phyloP scores from a whole-genome alignment of 2,329 filamentous ascomycete species.

The Harringtonia lauricola region DNA sequence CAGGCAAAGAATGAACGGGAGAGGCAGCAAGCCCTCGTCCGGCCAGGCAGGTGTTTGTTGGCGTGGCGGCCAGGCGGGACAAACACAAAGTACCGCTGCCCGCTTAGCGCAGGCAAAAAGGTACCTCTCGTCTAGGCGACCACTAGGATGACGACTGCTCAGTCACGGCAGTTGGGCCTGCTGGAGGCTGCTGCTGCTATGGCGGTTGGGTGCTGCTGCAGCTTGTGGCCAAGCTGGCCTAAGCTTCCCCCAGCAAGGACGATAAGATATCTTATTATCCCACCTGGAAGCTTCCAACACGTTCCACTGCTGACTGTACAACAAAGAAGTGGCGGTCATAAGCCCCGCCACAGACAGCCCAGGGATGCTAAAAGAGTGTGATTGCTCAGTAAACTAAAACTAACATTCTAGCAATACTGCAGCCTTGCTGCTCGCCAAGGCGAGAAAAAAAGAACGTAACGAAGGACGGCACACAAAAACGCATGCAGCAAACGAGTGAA shows the following conservation, averaged over 20 bases:
- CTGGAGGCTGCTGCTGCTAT: background rate
- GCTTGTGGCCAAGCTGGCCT: slow-evolving; percentile 4
- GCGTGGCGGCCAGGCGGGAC: slow-evolving; percentile 1
- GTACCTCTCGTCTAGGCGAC: slow-evolving; percentile 16
- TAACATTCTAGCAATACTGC: too few relatives aligned
- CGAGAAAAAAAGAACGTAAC: too few relatives aligned
- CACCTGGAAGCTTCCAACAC: slow-evolving; percentile 13
- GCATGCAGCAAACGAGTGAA: too few relatives aligned
- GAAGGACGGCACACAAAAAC: too few relatives aligned
- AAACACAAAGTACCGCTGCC: slow-evolving; percentile 2
- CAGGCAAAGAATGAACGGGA: slow-evolving; percentile 2
- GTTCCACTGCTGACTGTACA: slow-evolving; percentile 14
- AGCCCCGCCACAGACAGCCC: too few relatives aligned
- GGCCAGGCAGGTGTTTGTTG: background rate
- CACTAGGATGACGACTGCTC: slow-evolving; percentile 20
- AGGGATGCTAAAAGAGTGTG: too few relatives aligned
- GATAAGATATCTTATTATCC: background rate
- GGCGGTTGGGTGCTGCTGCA: too few relatives aligned
- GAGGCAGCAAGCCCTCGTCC: slow-evolving; percentile 4
- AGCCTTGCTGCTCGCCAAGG: too few relatives aligned
- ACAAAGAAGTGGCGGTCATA: background rate
- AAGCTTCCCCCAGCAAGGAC: slow-evolving; percentile 9
- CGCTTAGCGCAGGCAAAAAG: background rate
- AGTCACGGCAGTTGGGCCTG: background rate
- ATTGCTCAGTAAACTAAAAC: too few relatives aligned